Evolutionary conservation across 768 basidiomycete species (phyloP), one percentile per base, ranked within the genome.

Genomic region (Dacryopinax spathularia): DNA sequence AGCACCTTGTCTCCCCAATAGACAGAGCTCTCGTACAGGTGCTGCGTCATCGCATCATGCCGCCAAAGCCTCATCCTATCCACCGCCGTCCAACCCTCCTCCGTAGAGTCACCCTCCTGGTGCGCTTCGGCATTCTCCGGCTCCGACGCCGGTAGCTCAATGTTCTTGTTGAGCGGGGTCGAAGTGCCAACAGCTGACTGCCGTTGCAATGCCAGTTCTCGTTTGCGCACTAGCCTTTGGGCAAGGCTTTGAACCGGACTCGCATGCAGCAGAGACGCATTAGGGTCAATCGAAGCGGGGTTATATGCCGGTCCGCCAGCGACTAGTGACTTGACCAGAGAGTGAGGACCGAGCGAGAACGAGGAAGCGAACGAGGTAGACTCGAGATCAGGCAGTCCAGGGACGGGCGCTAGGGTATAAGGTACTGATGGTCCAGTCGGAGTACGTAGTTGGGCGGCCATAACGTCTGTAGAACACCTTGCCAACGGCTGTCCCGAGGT

Each of bases 1-100:
- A 97, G 78, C 48, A 98, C 85, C 74, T 99, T 98, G 77, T 95
- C 92, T 3, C 96, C 96, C 96, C 96, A 99, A 72, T 97, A 98
- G 4, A 89, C 87, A 1, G 96, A 95, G 0, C 94, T 96, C 67
- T 92, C 90, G 74, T 98, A 96, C 13, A 99, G 77, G 78, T 99
- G 96, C 74, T 98, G 96, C 86, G 94, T 93, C 67, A 99, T 82
- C 39, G 96, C 95, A 76, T 98, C 96, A 71, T 98, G 94, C 39
- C 96, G 79, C 95, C 95, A 98, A 43, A 92, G 77, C 64, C 96
- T 80, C 91, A 99, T 94, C 33, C 94, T 83, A 75, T 97, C 94
- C 2, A 98, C 85, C 79, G 90, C 85, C 1, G 84, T 84, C 90
- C 89, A 93, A 7, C 67, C 70, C 56, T 68, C 67, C 27, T 70